Base-by-base conservation (phyloP, 2,329 filamentous ascomycete genomes). In the Bipolaris sorokiniana region DNA sequence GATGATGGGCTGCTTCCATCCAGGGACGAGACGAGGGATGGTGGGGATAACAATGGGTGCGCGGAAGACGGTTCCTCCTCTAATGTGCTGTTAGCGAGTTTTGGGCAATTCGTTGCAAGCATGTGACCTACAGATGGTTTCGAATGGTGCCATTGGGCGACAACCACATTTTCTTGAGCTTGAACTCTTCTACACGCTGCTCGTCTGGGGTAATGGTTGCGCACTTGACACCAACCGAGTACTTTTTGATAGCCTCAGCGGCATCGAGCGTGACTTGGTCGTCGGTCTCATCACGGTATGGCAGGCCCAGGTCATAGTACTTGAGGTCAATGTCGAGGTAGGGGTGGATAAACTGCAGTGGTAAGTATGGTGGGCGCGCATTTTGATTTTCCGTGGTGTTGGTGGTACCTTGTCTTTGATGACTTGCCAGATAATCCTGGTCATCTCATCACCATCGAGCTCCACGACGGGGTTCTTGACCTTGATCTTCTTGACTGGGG, bases 161-260 rank as follows among this genome's bases (percentile, higher is more conserved):
- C 57, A 98, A 86, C 95, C 95, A 99, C 95, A 98, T 98, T 84
- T 98, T 89, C 90, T 98, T 99, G 70, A 99, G 86, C 77, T 97
- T 93, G 81, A 98, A 99, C 81, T 98, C 95, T 84, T 98, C 86
- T 28, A 99, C 94, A 77, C 95, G 90, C 64, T 88, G 90, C 86
- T 99, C 95, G 77, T 99, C 95, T 37, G 95, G 95, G 41, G 95
- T 99, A 82, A 99, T 99, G 77, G 95, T 99, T 66, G 95, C 95
- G 80, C 95, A 99, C 86, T 99, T 99, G 83, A 99, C 92, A 79
- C 94, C 95, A 53, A 99, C 95, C 58, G 90, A 92, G 85, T 98
- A 97, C 85, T 97, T 97, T 86, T 97, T 93, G 83, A 98, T 98
- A 41, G 95, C 95, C 82, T 97, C 92, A 54, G 95, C 95, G 53